Evolutionary conservation across 1,284 basidiomycete species (phyloP).

Genomic region (Albatrellus sp.): DNA sequence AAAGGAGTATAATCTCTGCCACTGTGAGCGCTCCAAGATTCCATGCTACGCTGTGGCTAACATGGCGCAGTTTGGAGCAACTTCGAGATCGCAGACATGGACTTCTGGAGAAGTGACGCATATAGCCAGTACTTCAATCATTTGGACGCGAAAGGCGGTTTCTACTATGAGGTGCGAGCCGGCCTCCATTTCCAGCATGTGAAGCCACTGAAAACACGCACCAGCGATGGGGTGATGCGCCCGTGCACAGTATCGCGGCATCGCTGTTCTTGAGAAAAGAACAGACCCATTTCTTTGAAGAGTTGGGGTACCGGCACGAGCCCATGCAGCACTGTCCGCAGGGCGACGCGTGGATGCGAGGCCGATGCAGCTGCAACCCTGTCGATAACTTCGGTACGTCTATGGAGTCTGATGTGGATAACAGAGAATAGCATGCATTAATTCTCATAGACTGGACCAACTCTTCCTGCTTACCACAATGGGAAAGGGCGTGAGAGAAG

Average conservation of each 20-base stretch:
- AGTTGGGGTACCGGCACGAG: conserved; percentile 38
- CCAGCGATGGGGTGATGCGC: conserved; percentile 62
- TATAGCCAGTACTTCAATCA: conserved; percentile 62
- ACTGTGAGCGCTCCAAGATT: conserved; percentile 33
- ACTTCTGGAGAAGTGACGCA: conserved; percentile 54
- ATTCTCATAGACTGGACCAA: no score
- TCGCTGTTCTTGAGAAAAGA: conserved; percentile 49
- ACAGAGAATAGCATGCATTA: no score
- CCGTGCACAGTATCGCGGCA: conserved; percentile 60
- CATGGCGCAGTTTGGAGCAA: conserved; percentile 45
- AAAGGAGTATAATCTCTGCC: conserved; percentile 56
- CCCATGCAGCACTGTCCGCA: conserved; percentile 43
- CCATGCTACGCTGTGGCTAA: neutral
- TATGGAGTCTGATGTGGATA: neutral
- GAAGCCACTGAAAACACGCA: neutral
- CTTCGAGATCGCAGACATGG: conserved; percentile 59
- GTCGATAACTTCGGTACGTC: conserved; percentile 28
- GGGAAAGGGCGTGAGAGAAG: neutral
- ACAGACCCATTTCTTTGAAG: conserved; percentile 51
- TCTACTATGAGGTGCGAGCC: conserved; percentile 49
- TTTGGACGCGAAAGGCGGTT: conserved; percentile 57
- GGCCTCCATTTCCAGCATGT: neutral
- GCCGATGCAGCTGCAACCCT: conserved; percentile 33
- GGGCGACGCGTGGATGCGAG: conserved; percentile 26
- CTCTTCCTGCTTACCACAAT: conserved; percentile 5